These are phyloP conservation scores for Torulaspora delbrueckii DNA, from an alignment of 805 yeast genomes.

Conservation along the genomic window DNA sequence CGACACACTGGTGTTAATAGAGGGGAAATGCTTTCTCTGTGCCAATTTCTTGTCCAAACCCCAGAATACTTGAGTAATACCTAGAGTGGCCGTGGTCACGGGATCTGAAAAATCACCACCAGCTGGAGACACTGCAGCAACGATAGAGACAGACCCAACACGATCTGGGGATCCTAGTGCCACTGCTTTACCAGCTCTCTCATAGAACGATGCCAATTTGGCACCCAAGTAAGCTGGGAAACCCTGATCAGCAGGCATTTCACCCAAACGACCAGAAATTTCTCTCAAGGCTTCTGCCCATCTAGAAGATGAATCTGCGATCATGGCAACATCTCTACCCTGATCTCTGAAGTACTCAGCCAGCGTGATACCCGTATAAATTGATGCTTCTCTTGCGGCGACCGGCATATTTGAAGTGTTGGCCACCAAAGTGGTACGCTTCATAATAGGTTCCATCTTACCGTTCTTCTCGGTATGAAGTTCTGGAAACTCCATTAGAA, in stretches of 20 bases:
- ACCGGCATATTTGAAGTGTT: constrained; percentile 99
- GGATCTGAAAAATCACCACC: constrained; percentile 99
- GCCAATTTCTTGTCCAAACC: constrained; percentile 98
- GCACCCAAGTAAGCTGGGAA: constrained; percentile 99
- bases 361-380: constrained; percentile 96
- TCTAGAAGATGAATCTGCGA: constrained; percentile 99
- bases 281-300: constrained; percentile 99
- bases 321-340: constrained; percentile 98
- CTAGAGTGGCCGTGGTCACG: constrained; percentile 95
- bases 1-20: constrained; percentile 92
- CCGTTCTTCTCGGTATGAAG: constrained; percentile 86
- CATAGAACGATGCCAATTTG: constrained; percentile 96
- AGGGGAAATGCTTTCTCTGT: constrained; percentile 99
- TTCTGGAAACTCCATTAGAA: constrained; percentile 99
- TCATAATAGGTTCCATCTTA: constrained; percentile 97
- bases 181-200: constrained; percentile 96
- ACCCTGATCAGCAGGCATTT: constrained; percentile 99
- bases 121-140: constrained; percentile 99
- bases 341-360: constrained; percentile 99
- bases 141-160: constrained; percentile 96
- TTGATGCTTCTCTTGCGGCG: constrained; percentile 99
- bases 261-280: constrained; percentile 99
- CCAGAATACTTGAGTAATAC: constrained; percentile 99
- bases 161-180: constrained; percentile 97
- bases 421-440: constrained; percentile 97